phyloP scores from a whole-genome alignment of 805 yeast species.

The Candida morakotiae region DNA sequence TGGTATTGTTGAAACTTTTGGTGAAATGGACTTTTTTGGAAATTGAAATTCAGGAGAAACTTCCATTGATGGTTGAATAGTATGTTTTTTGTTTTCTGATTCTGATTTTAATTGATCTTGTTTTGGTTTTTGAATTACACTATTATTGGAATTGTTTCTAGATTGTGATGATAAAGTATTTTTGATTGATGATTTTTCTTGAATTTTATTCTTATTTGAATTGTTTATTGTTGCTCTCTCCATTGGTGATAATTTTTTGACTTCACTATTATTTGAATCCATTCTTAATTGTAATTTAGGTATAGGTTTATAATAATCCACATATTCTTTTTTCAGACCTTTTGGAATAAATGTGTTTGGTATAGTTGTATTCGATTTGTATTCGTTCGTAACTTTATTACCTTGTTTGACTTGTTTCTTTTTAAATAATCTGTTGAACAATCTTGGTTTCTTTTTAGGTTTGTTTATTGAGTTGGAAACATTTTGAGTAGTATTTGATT shows the following conservation, averaged over 20 bases:
- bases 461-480: too few species aligned
- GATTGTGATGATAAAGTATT: not conserved
- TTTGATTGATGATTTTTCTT: not conserved
- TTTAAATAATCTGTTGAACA: slow-evolving; percentile 2
- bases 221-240: not conserved
- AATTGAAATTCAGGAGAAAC: not conserved
- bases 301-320: slow-evolving; percentile 18
- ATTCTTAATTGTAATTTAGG: slow-evolving; percentile 16
- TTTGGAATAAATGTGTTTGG: slow-evolving; percentile 17
- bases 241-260: not conserved
- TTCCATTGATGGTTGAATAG: not conserved
- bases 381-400: not conserved
- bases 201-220: not conserved
- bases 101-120: not conserved
- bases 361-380: not conserved
- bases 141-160: not conserved
- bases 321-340: slow-evolving; percentile 20
- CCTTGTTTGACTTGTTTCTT: not conserved
- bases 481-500: too few species aligned
- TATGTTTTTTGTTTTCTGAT: too few species aligned
- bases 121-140: not conserved
- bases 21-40: not conserved
- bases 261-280: not conserved
- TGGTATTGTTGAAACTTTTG: not conserved
- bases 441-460: not conserved